phyloP scores from a whole-genome alignment of 106 monocot species.

The Apostasia ramifera region DNA sequence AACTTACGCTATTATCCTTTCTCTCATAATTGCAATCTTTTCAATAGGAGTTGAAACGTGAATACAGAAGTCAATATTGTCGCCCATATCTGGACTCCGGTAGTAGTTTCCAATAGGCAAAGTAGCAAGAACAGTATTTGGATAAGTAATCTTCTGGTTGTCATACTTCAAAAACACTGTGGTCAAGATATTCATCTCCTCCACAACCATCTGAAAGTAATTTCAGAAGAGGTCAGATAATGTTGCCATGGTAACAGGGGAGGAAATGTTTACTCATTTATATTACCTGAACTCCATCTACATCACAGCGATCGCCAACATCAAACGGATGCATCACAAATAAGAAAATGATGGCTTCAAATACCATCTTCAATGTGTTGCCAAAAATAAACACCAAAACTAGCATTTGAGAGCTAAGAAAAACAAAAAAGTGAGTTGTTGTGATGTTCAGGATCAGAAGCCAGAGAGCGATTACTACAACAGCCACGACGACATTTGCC shows the following conservation, averaged over 20 bases:
- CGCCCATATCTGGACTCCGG: constrained; percentile 90
- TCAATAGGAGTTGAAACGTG: constrained; percentile 80
- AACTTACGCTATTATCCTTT: constrained; percentile 62
- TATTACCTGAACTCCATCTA: constrained; percentile 75
- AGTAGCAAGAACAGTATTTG: constrained; percentile 55
- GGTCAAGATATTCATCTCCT: constrained; percentile 93
- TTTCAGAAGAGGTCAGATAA: background rate
- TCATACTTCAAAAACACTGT: constrained; percentile 79
- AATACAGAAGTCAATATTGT: constrained; percentile 75
- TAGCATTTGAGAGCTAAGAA: constrained; percentile 71
- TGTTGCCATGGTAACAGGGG: background rate
- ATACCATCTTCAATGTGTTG: constrained; percentile 72
- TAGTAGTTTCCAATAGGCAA: constrained; percentile 65
- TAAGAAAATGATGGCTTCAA: constrained; percentile 81
- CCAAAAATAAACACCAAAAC: constrained; percentile 72
- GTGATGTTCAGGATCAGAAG: constrained; percentile 71
- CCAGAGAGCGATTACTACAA: constrained; percentile 66
- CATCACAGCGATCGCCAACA: constrained; percentile 84
- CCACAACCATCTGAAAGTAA: constrained; percentile 66
- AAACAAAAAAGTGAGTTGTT: constrained; percentile 55
- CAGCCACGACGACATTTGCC: constrained; percentile 54
- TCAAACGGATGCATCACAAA: constrained; percentile 94
- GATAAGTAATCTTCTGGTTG: constrained; percentile 73
- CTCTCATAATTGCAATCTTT: constrained; percentile 65
- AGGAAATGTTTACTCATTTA: background rate